Evolutionary conservation across 2,329 filamentous ascomycete genomes (phyloP), one percentile per base, ranked within the genome.

Genomic region (Nemania abortiva): DNA sequence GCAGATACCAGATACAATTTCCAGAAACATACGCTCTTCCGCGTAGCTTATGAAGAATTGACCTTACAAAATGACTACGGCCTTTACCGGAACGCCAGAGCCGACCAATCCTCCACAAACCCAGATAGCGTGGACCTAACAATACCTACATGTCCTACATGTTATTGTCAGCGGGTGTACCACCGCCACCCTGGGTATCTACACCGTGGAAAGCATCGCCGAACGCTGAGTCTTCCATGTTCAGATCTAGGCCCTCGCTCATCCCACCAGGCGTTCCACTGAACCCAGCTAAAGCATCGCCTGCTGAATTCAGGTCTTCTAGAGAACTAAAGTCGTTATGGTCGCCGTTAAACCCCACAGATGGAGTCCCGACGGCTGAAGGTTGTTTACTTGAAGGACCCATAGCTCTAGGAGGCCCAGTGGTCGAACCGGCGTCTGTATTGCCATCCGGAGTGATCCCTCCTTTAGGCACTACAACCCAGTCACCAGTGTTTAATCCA

Each of bases 201-300:
- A 89, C 86, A 4, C 87, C 88, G 74, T 94, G 92, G 80, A 95
- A 93, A 0, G 93, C 93, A 74, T 96, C 92, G 2, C 92, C 93
- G 82, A 96, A 96, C 1, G 92, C 93, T 42, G 91, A 93, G 76
- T 94, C 91, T 71, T 91, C 91, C 82, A 90, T 87, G 74, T 87
- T 85, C 60, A 90, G 79, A 77, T 87, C 86, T n/a, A 88, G 79
- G 9, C 86, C 88, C 50, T 88, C 87, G 24, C 83, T 87, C 4
- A 88, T 79, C 34, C 84, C 85, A 3, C 82, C 84, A 15, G 88
- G 86, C 18, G 87, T 87, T 50, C 88, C 89, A 76, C 73, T 72
- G 63, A 91, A 93, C 47, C 88, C 87, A 2, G 89, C 89, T 42
- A 94, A 81, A 3, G 90, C 91, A 76, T 93, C 91, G 15, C 90